Evolutionary conservation across 495 filamentous ascomycete genomes (phyloP).

Genomic region (Recurvomyces mirabilis): DNA sequence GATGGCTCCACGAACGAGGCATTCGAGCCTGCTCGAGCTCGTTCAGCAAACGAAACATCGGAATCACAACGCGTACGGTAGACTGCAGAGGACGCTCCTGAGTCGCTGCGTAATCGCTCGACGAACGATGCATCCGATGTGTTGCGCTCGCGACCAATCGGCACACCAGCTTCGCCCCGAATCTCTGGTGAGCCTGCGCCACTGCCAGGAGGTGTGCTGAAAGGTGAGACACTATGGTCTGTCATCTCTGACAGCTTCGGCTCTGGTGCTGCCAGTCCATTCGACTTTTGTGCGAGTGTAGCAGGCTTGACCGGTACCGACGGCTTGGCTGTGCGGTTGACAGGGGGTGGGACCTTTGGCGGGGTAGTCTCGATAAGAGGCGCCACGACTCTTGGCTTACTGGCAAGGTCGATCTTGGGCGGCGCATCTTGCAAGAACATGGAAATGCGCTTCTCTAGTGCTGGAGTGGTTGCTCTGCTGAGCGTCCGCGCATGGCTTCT

Average conservation of each 20-base stretch:
- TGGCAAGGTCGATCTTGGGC: constrained; percentile 10
- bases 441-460: constrained; percentile 30
- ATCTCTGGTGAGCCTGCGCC: constrained; percentile 47
- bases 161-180: constrained; percentile 26
- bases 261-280: constrained; percentile 32
- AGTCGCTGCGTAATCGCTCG: constrained; percentile 9
- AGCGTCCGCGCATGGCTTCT: constrained; percentile 30
- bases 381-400: constrained; percentile 3
- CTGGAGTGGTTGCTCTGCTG: constrained; percentile 41
- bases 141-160: constrained; percentile 25
- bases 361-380: neutral
- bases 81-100: constrained; percentile 5
- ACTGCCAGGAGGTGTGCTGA: constrained; percentile 79
- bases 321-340: constrained; percentile 76
- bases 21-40: constrained; percentile 9
- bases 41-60: constrained; percentile 10
- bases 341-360: constrained; percentile 49
- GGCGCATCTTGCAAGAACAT: constrained; percentile 18
- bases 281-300: constrained; percentile 22
- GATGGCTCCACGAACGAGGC: constrained; percentile 16
- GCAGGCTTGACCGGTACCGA: constrained; percentile 46
- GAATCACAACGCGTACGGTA: constrained; percentile 9
- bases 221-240: constrained; percentile 63
- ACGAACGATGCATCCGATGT: constrained; percentile 11
- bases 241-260: constrained; percentile 24